Conservation (phyloP, 352 stramenopile genomes). For the Elongisporangium anandrum region DNA sequence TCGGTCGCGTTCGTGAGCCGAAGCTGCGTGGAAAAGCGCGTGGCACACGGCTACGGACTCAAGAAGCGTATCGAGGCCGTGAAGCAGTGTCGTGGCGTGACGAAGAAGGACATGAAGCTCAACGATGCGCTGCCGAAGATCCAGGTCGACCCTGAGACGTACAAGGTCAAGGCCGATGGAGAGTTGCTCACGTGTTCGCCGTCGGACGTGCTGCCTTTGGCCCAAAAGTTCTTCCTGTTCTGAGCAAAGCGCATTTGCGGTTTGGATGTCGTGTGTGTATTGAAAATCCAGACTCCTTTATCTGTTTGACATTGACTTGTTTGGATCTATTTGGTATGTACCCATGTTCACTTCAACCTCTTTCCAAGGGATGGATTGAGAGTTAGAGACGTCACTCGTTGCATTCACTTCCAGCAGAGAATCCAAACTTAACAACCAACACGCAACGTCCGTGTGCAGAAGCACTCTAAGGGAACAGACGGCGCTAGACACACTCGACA, state of each 20-base stretch:
- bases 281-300: no score
- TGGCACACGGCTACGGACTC: conserved; percentile 74
- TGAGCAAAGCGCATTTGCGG: no score
- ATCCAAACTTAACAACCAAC: no score
- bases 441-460: no score
- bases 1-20: conserved; percentile 91
- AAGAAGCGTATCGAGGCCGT: conserved; percentile 87
- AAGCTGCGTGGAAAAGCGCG: conserved; percentile 65
- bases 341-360: no score
- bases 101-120: conserved; percentile 96
- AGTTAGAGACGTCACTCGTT: no score
- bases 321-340: no score
- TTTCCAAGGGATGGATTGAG: no score
- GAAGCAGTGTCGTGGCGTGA: conserved; percentile 74
- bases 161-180: conserved; percentile 91
- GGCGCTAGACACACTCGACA: conserved; percentile 21
- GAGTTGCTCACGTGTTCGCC: conserved; percentile 87
- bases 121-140: conserved; percentile 94
- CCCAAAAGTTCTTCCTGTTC: conserved; percentile 94
- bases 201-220: conserved; percentile 80
- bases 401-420: no score
- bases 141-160: conserved; percentile 95
- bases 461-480: conserved; percentile 63
- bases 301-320: no score
- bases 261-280: no score